A percentile compares a stretch with the other conserved stretches of the same genome.
phyloP scores from a whole-genome alignment of 441 rosid species.

The Geranium incanum region DNA sequence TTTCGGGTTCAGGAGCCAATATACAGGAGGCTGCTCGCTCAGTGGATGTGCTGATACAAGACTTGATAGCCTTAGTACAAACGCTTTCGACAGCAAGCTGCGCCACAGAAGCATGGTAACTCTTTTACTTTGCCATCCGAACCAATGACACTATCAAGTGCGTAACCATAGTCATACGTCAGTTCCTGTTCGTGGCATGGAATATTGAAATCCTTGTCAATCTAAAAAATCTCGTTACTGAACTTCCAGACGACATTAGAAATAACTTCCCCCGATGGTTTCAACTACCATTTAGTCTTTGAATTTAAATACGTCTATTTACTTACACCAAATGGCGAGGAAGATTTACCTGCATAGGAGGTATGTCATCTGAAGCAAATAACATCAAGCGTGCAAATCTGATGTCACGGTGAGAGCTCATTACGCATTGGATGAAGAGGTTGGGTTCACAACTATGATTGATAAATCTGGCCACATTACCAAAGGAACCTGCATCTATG shows the following conservation, averaged over 20 bases:
- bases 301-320: too few species aligned
- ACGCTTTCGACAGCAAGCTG: constrained; percentile 27
- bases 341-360: constrained; percentile 23
- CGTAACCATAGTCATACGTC: constrained; percentile 30
- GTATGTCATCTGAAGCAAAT: constrained; percentile 26
- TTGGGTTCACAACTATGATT: constrained; percentile 28
- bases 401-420: constrained; percentile 27
- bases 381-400: constrained; percentile 24
- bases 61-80: constrained; percentile 15
- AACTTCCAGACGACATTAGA: neutral
- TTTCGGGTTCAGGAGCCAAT: neutral
- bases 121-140: constrained; percentile 24
- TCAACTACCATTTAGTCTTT: too few species aligned
- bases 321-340: neutral
- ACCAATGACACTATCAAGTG: constrained; percentile 27
- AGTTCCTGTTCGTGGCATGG: neutral
- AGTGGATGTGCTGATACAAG: neutral
- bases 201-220: neutral
- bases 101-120: constrained; percentile 27
- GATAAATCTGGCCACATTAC: constrained; percentile 25
- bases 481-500: constrained; percentile 27
- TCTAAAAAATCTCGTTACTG: neutral
- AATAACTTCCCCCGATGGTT: too few species aligned
- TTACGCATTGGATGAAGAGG: constrained; percentile 24
- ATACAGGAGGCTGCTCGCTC: too few species aligned